These are phyloP conservation scores for Colletotrichum phormii DNA, from an alignment of 2,329 filamentous ascomycete genomes.

Conservation along the genomic window DNA sequence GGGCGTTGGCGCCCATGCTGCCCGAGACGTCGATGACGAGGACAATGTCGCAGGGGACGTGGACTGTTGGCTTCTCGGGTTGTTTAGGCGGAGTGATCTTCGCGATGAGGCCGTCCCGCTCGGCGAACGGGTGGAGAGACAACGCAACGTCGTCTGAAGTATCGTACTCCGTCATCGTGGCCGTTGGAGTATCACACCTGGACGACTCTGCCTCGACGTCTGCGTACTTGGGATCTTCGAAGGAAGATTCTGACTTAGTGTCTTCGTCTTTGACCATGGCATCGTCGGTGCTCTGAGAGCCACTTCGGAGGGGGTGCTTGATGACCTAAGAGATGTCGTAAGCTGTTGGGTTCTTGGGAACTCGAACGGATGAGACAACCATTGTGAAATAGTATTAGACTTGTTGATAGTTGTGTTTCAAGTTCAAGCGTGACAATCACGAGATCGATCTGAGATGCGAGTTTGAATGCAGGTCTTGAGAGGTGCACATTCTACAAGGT, in stretches of 20 bases:
- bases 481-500: background rate
- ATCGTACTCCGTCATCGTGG: background rate
- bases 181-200: constrained; percentile 4
- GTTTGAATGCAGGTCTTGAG: background rate
- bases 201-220: background rate
- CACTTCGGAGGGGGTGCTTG: constrained; percentile 14
- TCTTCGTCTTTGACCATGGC: background rate
- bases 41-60: constrained; percentile 69
- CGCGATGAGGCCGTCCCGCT: constrained; percentile 55
- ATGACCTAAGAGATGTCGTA: constrained; percentile 7
- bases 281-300: background rate
- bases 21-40: constrained; percentile 71
- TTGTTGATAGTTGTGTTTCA: background rate
- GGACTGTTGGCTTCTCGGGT: constrained; percentile 45
- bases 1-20: constrained; percentile 64
- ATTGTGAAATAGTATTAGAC: background rate
- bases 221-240: background rate
- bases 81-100: constrained; percentile 57
- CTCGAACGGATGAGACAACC: background rate
- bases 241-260: background rate
- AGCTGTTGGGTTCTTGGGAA: background rate
- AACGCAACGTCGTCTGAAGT: constrained; percentile 33
- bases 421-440: background rate
- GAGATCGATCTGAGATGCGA: background rate
- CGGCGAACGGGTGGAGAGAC: constrained; percentile 52